A percentile compares a stretch with the other conserved stretches of the same genome.
phyloP scores from a whole-genome alignment of 768 basidiomycete genomes.

The Phanerodontia chrysosporium region DNA sequence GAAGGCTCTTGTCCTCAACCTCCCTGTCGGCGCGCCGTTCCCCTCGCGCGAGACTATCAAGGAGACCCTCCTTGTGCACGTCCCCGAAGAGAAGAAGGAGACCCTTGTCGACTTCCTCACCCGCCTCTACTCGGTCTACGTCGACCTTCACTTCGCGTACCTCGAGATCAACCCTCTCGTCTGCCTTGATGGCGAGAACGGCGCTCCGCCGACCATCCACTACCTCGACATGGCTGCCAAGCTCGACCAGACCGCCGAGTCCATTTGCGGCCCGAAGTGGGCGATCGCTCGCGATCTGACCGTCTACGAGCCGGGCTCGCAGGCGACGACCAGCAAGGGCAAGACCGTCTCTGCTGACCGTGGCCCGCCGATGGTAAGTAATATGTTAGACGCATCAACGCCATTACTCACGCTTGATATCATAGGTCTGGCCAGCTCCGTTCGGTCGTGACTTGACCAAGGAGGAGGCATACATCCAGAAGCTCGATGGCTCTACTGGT shows the following conservation, averaged over 20 bases:
- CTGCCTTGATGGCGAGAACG: constrained; percentile 76
- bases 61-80: constrained; percentile 72
- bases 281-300: constrained; percentile 90
- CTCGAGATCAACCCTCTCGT: constrained; percentile 99
- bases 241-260: constrained; percentile 98
- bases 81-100: constrained; percentile 82
- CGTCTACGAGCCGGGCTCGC: constrained; percentile 55
- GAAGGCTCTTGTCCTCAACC: constrained; percentile 85
- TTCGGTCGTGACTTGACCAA: constrained; percentile 98
- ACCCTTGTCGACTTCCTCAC: constrained; percentile 93
- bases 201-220: constrained; percentile 74
- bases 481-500: constrained; percentile 94
- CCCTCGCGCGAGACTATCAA: constrained; percentile 78
- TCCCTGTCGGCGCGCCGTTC: constrained; percentile 75
- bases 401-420: too few relatives aligned
- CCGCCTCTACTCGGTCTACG: constrained; percentile 95
- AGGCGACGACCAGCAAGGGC: constrained; percentile 37
- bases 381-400: background rate
- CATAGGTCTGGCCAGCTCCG: constrained; percentile 81
- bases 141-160: constrained; percentile 98
- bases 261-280: constrained; percentile 98
- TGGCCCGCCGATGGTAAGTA: constrained; percentile 87
- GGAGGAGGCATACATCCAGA: constrained; percentile 99
- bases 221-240: constrained; percentile 99
- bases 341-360: constrained; percentile 77